Evolutionary conservation across 2,329 filamentous ascomycete species (phyloP).

Genomic region (Cercospora sp.): DNA sequence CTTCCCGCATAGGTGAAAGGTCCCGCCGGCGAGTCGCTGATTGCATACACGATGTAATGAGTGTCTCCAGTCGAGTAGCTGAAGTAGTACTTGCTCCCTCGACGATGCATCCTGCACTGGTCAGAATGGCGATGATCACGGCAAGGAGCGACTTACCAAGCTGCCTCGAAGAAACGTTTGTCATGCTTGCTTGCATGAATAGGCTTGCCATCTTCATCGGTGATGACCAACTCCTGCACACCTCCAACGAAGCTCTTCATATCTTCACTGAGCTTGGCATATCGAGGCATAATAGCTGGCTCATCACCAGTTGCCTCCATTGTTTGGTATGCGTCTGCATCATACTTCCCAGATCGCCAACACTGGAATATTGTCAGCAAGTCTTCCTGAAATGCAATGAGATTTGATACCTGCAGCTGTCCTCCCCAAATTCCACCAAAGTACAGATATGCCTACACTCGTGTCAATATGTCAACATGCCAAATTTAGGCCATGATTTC

Average conservation of each 20-base stretch:
- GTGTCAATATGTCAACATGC: not conserved
- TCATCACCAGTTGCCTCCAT: conserved; percentile 55
- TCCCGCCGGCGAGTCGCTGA: conserved; percentile 63
- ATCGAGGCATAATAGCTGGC: conserved; percentile 64
- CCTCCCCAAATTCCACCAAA: conserved; percentile 81
- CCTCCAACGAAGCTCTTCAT: conserved; percentile 63
- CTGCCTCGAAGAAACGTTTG: conserved; percentile 75
- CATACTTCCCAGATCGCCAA: conserved; percentile 64
- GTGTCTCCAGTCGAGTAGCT: conserved; percentile 57
- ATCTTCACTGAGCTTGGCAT: conserved; percentile 63
- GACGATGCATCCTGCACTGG: conserved; percentile 63
- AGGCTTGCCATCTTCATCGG: conserved; percentile 60
- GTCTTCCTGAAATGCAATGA: not conserved
- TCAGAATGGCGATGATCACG: conserved; percentile 32
- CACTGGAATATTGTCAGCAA: conserved; percentile 54
- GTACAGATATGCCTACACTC: conserved; percentile 61
- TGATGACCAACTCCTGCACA: conserved; percentile 63
- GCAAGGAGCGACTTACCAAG: conserved; percentile 60
- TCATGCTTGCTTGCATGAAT: conserved; percentile 69
- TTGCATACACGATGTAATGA: conserved; percentile 71
- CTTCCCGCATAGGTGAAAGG: conserved; percentile 72
- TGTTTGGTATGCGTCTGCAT: conserved; percentile 40
- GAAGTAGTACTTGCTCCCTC: conserved; percentile 38
- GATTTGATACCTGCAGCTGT: conserved; percentile 53
- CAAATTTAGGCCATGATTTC: not conserved